A percentile compares a stretch with the other conserved stretches of the same genome.
phyloP scores from a whole-genome alignment of 208 protist genomes.

The Trypanosoma mega region DNA sequence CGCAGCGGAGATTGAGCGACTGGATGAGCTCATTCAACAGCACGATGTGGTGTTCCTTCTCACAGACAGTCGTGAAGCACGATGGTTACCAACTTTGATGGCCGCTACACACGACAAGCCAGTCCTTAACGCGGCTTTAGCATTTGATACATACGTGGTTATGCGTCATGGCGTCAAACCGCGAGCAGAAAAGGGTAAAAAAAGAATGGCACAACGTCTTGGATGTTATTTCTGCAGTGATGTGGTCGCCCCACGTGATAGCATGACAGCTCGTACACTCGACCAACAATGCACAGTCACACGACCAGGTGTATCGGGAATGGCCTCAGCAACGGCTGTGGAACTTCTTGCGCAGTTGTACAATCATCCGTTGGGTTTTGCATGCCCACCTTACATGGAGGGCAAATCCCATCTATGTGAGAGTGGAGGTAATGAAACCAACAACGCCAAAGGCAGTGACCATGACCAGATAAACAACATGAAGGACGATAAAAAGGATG shows the following conservation, averaged over 20 bases:
- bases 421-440: no score
- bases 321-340: constrained; percentile 93
- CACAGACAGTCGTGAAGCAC: constrained; percentile 96
- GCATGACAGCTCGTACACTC: constrained; percentile 92
- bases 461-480: no score
- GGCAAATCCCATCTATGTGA: background rate
- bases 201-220: constrained; percentile 28
- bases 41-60: constrained; percentile 98
- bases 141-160: constrained; percentile 97
- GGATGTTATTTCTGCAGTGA: constrained; percentile 99
- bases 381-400: constrained; percentile 50
- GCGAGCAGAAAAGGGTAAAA: background rate
- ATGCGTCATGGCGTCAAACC: constrained; percentile 94
- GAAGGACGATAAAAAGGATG: background rate
- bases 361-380: constrained; percentile 87
- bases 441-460: no score
- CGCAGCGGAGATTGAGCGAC: constrained; percentile 38
- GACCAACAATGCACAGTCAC: constrained; percentile 99
- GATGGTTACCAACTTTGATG: constrained; percentile 98
- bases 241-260: constrained; percentile 90
- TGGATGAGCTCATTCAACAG: constrained; percentile 75
- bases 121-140: constrained; percentile 96
- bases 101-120: constrained; percentile 78
- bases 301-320: constrained; percentile 89
- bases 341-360: constrained; percentile 94